Evolutionary conservation across 2,329 filamentous ascomycete genomes (phyloP).

Genomic region (Colletotrichum tofieldiae): DNA sequence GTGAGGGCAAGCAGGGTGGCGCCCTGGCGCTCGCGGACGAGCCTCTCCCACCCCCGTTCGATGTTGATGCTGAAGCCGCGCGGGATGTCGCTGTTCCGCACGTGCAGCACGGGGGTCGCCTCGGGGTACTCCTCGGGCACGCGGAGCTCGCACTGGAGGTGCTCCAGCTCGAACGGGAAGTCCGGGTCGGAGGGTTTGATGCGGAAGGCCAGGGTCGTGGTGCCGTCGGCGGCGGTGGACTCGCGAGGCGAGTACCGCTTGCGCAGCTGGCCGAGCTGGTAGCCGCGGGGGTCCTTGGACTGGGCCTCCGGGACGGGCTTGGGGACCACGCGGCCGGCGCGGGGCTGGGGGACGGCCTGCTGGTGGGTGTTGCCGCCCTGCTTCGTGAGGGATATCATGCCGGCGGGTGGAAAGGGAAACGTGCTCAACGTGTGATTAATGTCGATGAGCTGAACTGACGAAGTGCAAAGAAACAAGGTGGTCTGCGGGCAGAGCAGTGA

Average conservation of each 20-base stretch:
- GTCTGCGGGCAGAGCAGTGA: slow-evolving; percentile 31
- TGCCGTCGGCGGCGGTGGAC: slow-evolving; percentile 60
- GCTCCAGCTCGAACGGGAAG: slow-evolving; percentile 83
- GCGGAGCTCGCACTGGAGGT: slow-evolving; percentile 77
- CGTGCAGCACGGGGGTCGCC: slow-evolving; percentile 70
- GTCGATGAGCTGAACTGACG: slow-evolving; percentile 42
- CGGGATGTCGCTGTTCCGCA: slow-evolving; percentile 79
- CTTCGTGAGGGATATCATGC: slow-evolving; percentile 58
- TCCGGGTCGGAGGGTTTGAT: slow-evolving; percentile 85
- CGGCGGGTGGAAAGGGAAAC: slow-evolving; percentile 24
- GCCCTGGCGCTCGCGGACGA: slow-evolving; percentile 70
- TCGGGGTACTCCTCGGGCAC: slow-evolving; percentile 77
- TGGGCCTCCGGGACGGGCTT: slow-evolving; percentile 79
- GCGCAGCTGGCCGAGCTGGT: slow-evolving; percentile 82
- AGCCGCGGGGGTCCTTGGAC: slow-evolving; percentile 77
- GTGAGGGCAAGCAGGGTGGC: slow-evolving; percentile 76
- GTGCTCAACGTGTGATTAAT: slow-evolving; percentile 34
- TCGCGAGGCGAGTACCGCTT: slow-evolving; percentile 73
- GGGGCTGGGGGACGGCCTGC: slow-evolving; percentile 64
- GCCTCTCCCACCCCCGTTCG: slow-evolving; percentile 79
- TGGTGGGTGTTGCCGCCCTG: slow-evolving; percentile 53
- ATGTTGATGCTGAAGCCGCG: slow-evolving; percentile 83
- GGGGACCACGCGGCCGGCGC: slow-evolving; percentile 68
- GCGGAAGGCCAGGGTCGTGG: slow-evolving; percentile 74
- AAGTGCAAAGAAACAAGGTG: slow-evolving; percentile 26